Evolutionary conservation across 1,284 basidiomycete species (phyloP), one percentile per base, ranked within the genome.

Genomic region (Taiwanofungus camphoratus): DNA sequence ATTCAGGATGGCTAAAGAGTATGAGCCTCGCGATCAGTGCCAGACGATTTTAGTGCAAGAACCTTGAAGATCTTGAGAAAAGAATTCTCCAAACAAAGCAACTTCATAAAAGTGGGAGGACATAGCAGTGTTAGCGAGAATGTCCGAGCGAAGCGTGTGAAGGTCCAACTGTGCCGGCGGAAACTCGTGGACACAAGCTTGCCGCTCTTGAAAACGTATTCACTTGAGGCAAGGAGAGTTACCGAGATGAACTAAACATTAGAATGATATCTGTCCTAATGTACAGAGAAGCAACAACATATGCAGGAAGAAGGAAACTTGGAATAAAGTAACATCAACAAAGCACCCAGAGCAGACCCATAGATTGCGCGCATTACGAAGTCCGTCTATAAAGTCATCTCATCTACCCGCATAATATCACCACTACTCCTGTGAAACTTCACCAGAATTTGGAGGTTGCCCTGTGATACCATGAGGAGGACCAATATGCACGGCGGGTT

Each of bases 71-170:
- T 68, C 66, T 29, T 62, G 57, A n/a, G 65, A 43, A 48, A 63
- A 67, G 67, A 88, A 87, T 55, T 86, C 84, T 48, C 82, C 85
- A 43, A 82, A 86, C 43, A 88, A 75, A 0, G 83, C 81, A 42
- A 88, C 81, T 66, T 88, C 86, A 55, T 87, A 88, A 39, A 70
- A 70, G 55, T 82, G 76, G 4, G 66, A 56, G 5, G 60, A 56
- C 55, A 56, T 57, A n/a, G 2, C 22, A 7, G 26, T 9, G 34
- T 13, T 9, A 26, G 20, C 26, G 26, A n/a, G n/a, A n/a, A n/a
- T n/a, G n/a, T n/a, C n/a, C n/a, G n/a, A n/a, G n/a, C n/a, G n/a
- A n/a, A n/a, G n/a, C n/a, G n/a, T n/a, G n/a, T n/a, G n/a, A n/a
- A n/a, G n/a, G n/a, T n/a, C n/a, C n/a, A n/a, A n/a, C n/a, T n/a